Conservation (phyloP, 768 basidiomycete genomes). For the Tulasnella sp. region DNA sequence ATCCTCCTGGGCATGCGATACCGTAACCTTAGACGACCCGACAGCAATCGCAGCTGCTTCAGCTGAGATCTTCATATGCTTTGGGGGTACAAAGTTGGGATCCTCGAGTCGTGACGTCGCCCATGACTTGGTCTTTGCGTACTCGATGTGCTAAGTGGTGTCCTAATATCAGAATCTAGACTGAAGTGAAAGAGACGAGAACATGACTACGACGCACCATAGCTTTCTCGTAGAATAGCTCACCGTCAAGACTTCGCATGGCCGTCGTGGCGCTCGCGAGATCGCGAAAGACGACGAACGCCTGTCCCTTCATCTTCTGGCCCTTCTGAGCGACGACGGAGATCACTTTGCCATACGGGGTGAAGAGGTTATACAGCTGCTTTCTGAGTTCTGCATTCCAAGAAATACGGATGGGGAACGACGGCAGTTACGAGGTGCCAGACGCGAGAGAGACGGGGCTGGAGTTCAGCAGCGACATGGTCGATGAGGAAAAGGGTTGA, state of each 20-base stretch:
- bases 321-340: conserved; percentile 89
- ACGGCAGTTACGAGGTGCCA: background rate
- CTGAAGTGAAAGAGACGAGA: conserved; percentile 23
- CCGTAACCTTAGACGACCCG: conserved; percentile 38
- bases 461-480: conserved; percentile 27
- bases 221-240: conserved; percentile 88
- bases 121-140: conserved; percentile 85
- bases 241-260: conserved; percentile 87
- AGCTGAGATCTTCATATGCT: conserved; percentile 23
- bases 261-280: conserved; percentile 87
- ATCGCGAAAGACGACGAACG: conserved; percentile 93
- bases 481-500: conserved; percentile 27
- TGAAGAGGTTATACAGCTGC: conserved; percentile 85
- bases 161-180: conserved; percentile 19
- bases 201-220: conserved; percentile 57
- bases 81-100: conserved; percentile 73
- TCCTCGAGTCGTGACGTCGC: conserved; percentile 78
- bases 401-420: background rate
- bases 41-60: conserved; percentile 41
- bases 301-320: conserved; percentile 85
- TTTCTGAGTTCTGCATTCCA: conserved; percentile 57
- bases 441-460: background rate
- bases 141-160: conserved; percentile 69
- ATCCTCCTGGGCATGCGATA: conserved; percentile 42
- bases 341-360: conserved; percentile 88